These are phyloP conservation scores for Arthrobotrys musiformis DNA, from an alignment of 2,329 filamentous ascomycete genomes.

Conservation along the genomic window DNA sequence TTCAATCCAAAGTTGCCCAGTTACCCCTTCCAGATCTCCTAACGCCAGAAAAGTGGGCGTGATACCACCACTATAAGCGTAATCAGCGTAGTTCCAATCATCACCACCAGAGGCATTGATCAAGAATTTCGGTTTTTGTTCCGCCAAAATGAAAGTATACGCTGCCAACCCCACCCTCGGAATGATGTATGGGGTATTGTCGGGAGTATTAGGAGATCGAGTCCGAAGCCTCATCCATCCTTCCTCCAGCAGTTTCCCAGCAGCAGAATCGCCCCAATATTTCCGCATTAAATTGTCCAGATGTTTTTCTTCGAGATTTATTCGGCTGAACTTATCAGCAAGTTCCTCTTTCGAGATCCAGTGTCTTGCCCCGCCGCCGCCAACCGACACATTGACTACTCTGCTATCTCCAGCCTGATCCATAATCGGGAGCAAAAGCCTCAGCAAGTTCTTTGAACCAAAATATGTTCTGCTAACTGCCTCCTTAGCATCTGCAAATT, in stretches of 20 bases:
- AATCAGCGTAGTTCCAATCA: slow-evolving; percentile 58
- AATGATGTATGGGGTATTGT: slow-evolving; percentile 60
- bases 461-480: slow-evolving; percentile 61
- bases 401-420: slow-evolving; percentile 58
- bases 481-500: slow-evolving; percentile 60
- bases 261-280: slow-evolving; percentile 45
- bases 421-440: slow-evolving; percentile 13
- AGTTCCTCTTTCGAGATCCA: slow-evolving; percentile 29
- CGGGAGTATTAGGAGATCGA: slow-evolving; percentile 53
- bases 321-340: slow-evolving; percentile 57
- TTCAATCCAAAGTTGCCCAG: slow-evolving; percentile 61
- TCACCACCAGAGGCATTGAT: slow-evolving; percentile 63
- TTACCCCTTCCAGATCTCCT: slow-evolving; percentile 61
- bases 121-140: slow-evolving; percentile 58
- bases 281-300: slow-evolving; percentile 60
- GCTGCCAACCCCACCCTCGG: slow-evolving; percentile 62
- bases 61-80: slow-evolving; percentile 57
- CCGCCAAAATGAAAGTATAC: slow-evolving; percentile 60
- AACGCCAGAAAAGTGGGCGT: slow-evolving; percentile 62
- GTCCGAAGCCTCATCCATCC: slow-evolving; percentile 34
- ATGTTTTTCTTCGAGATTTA: slow-evolving; percentile 59
- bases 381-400: slow-evolving; percentile 62
- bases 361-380: slow-evolving; percentile 58
- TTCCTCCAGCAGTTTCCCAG: slow-evolving; percentile 36
- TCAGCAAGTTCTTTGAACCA: slow-evolving; percentile 58